Evolutionary conservation across 768 basidiomycete genomes (phyloP).

Genomic region (Sporobolomyces pararoseus): DNA sequence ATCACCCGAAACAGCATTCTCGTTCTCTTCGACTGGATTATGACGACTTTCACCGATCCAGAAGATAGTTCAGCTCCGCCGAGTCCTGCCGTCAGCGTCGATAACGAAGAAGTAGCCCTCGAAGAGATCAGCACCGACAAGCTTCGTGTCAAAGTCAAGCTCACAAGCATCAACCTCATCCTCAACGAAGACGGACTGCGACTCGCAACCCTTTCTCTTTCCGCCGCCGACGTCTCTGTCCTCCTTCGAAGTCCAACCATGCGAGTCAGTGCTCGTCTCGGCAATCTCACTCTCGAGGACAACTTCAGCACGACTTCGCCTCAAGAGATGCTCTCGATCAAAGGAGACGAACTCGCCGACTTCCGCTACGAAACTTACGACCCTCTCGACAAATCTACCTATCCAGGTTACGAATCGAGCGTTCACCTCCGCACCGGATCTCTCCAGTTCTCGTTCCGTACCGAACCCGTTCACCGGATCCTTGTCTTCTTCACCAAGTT

Average conservation of each 20-base stretch:
- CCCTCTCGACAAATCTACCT: slow-evolving; percentile 61
- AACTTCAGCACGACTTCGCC: slow-evolving; percentile 54
- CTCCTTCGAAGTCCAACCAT: slow-evolving; percentile 68
- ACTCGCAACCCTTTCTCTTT: slow-evolving; percentile 81
- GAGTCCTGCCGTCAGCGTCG: slow-evolving; percentile 11
- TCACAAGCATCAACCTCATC: slow-evolving; percentile 60
- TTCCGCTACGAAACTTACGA: slow-evolving; percentile 91
- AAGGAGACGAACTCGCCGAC: slow-evolving; percentile 88
- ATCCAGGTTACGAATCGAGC: slow-evolving; percentile 76
- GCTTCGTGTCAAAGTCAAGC: slow-evolving; percentile 73
- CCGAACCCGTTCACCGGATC: slow-evolving; percentile 82
- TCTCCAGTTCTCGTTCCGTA: slow-evolving; percentile 79
- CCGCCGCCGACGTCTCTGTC: slow-evolving; percentile 80
- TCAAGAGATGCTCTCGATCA: slow-evolving; percentile 83
- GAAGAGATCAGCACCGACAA: slow-evolving; percentile 54
- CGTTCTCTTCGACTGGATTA: slow-evolving; percentile 89
- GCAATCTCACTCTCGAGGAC: slow-evolving; percentile 75
- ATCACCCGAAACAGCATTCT: slow-evolving; percentile 86
- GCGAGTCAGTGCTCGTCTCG: slow-evolving; percentile 73
- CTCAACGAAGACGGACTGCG: slow-evolving; percentile 66
- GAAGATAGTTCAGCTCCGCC: slow-evolving; percentile 25
- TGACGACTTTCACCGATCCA: slow-evolving; percentile 71
- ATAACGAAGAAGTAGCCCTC: not conserved
- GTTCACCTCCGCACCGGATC: slow-evolving; percentile 81
- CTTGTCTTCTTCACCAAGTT: slow-evolving; percentile 78